These are phyloP conservation scores for Mycosphaerella sp. DNA, from an alignment of 2,329 filamentous ascomycete genomes.

Conservation along the genomic window DNA sequence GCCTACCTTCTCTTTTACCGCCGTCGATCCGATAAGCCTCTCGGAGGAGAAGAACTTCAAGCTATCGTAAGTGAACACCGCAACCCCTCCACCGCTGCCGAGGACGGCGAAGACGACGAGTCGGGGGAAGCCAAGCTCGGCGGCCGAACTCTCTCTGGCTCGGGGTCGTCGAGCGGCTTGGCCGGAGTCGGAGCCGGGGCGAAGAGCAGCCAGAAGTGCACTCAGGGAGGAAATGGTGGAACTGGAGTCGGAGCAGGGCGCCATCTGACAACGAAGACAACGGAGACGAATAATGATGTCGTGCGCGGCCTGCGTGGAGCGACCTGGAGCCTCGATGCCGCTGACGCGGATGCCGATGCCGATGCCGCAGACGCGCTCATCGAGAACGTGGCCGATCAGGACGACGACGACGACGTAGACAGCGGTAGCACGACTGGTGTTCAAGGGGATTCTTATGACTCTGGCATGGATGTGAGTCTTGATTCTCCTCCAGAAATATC, in stretches of 20 bases:
- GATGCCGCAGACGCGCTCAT: neutral
- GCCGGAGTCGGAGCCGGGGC: conserved; percentile 56
- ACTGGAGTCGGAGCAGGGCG: conserved; percentile 23
- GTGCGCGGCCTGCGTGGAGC: neutral
- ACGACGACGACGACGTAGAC: conserved; percentile 2
- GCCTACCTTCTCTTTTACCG: conserved; percentile 97
- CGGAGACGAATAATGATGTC: conserved; percentile 13
- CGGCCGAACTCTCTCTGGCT: conserved; percentile 68
- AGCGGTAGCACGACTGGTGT: neutral
- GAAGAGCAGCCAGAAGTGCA: conserved; percentile 17
- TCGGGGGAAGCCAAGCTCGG: conserved; percentile 82
- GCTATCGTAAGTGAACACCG: conserved; percentile 61
- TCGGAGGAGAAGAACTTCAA: conserved; percentile 72
- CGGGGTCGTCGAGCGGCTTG: conserved; percentile 89
- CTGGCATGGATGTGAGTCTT: conserved; percentile 2
- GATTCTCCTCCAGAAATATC: neutral
- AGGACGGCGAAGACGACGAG: conserved; percentile 39
- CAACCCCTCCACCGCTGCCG: conserved; percentile 43
- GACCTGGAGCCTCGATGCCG: conserved; percentile 3
- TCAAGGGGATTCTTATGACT: neutral
- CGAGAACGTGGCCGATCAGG: neutral
- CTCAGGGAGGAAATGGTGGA: conserved; percentile 15
- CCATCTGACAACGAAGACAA: conserved; percentile 25
- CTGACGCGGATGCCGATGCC: neutral
- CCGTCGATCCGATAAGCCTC: conserved; percentile 65